Base-by-base conservation (phyloP, 2,329 filamentous ascomycete species). In the Ascochyta fabae region DNA sequence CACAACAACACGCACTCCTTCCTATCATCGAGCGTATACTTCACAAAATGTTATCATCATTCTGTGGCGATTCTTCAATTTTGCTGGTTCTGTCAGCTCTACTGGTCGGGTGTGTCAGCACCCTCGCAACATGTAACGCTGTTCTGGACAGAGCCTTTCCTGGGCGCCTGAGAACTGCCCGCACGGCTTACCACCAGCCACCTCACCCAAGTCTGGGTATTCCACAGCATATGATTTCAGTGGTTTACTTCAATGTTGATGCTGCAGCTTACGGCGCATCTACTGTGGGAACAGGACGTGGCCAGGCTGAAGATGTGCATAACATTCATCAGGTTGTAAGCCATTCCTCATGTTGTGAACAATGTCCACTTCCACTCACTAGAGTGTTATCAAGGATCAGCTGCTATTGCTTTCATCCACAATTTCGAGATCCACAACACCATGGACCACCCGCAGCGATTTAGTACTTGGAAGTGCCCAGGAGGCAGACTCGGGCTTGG, bases 71-170 rank as follows among this genome's bases (percentile, higher is more conserved):
- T 52, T 31, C 40, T 57, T 47, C 48, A 34, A 41, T 50, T 49
- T 64, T 61, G 61, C 57, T 53, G 61, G 47, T 64, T 58, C 51
- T 51, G 66, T 68, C 66, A 70, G 64, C 63, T 56, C 39, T 42
- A 33, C 52, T 58, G 59, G 24, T 26, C 59, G 39, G 38, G 23
- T 16, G 44, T 64, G 64, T 68, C 60, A 68, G 61, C 65, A 52
- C 33, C 27, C 35, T 51, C 27, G 56, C 47, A 36, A 51, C 48
- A 53, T 47, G 47, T 26, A 38, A 43, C 46, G 50, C 50, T 58
- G 47, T 48, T 49, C 31, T 57, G 23, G 49, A 49, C 29, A 48
- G 31, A 55, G 33, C 38, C 56, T 24, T 56, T 54, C 52, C 47
- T 44, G 38, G 39, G 10, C 19, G 38, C 43, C 46, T 52, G 44